Percentiles rank a stretch among this genome's conserved stretches.
Evolutionary conservation across 2,329 filamentous ascomycete species (phyloP).

Genomic region (Pseudogymnoascus verrucosus): DNA sequence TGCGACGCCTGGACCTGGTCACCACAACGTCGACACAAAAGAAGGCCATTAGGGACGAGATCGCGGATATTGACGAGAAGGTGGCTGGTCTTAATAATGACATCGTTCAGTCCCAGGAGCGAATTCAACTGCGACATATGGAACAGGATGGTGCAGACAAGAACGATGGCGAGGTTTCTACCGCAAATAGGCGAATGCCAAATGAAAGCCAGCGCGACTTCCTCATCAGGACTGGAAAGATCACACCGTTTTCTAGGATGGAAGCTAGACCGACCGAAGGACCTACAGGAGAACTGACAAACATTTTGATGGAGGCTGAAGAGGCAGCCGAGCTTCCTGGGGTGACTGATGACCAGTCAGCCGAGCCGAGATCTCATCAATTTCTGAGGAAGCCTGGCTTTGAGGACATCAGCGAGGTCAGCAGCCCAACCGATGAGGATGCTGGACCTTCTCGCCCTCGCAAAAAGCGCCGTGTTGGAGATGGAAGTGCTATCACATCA

Average conservation of each 20-base stretch:
- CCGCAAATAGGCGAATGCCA: conserved; percentile 54
- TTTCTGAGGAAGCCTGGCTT: conserved; percentile 68
- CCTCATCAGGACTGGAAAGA: conserved; percentile 91
- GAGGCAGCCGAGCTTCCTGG: conserved; percentile 37
- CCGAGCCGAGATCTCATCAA: conserved; percentile 56
- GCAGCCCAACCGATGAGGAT: conserved; percentile 31
- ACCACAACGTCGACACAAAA: not conserved
- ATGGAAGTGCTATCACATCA: conserved; percentile 30
- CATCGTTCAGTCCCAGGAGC: conserved; percentile 68
- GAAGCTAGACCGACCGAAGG: conserved; percentile 49
- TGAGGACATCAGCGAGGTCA: conserved; percentile 38
- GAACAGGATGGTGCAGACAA: conserved; percentile 38
- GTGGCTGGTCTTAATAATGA: conserved; percentile 54
- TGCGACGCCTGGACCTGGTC: conserved; percentile 42
- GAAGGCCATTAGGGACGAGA: conserved; percentile 52
- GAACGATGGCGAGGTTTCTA: conserved; percentile 34
- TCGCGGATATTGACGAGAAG: conserved; percentile 50
- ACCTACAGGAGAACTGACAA: conserved; percentile 61
- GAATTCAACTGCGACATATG: conserved; percentile 68
- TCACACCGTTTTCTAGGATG: conserved; percentile 79
- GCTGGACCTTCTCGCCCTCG: conserved; percentile 53
- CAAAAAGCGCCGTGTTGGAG: conserved; percentile 43
- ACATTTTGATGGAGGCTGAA: conserved; percentile 75
- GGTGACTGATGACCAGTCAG: conserved; percentile 36
- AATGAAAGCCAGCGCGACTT: conserved; percentile 83